These are phyloP conservation scores for Mollisiaceae sp. DNA, from an alignment of 2,329 filamentous ascomycete species.

Conservation along the genomic window DNA sequence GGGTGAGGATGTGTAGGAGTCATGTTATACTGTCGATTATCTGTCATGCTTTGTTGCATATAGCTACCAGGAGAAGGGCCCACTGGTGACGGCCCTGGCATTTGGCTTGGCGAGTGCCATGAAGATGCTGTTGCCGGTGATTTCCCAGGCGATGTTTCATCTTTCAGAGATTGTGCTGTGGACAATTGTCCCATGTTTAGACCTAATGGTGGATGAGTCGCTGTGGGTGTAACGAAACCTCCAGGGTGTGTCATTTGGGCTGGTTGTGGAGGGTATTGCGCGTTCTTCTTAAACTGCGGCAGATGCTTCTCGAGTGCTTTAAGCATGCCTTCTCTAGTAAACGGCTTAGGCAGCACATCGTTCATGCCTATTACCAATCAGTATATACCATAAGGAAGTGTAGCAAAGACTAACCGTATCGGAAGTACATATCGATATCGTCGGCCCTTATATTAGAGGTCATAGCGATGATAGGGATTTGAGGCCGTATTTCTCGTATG, in stretches of 20 bases:
- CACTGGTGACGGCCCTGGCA: conserved; percentile 40
- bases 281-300: conserved; percentile 76
- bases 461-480: conserved; percentile 94
- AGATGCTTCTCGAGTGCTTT: conserved; percentile 89
- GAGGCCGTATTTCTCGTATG: conserved; percentile 83
- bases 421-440: conserved; percentile 96
- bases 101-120: conserved; percentile 42
- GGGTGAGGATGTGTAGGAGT: conserved; percentile 38
- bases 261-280: conserved; percentile 29
- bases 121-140: conserved; percentile 39
- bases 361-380: conserved; percentile 78
- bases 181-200: conserved; percentile 41
- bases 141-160: conserved; percentile 42
- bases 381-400: conserved; percentile 13
- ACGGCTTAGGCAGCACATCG: conserved; percentile 94
- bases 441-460: conserved; percentile 97
- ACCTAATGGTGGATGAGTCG: conserved; percentile 35
- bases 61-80: conserved; percentile 32
- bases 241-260: conserved; percentile 35
- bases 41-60: conserved; percentile 39
- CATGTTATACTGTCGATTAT: conserved; percentile 38
- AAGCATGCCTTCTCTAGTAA: conserved; percentile 85
- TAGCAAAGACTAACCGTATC: conserved; percentile 74
- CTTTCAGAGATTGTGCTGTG: conserved; percentile 39
- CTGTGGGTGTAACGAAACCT: conserved; percentile 35